Conservation (phyloP, 352 stramenopile species). For the Phytophthora pisi region DNA sequence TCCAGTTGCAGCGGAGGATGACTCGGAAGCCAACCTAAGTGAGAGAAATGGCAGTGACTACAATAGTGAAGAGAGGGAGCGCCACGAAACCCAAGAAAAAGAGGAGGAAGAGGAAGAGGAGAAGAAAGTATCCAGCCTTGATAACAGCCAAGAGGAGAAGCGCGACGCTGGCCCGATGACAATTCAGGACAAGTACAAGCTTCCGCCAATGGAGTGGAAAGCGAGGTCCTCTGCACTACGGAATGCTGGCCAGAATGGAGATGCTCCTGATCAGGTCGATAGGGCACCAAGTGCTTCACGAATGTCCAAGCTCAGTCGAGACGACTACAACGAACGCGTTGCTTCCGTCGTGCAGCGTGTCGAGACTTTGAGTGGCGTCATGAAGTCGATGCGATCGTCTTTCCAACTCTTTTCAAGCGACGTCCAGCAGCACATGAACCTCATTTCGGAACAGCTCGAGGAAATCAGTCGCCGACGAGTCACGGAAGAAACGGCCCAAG, state of each 20-base stretch:
- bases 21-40: constrained; percentile 1
- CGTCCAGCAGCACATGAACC: constrained; percentile 57
- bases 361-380: constrained; percentile 37
- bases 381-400: constrained; percentile 57
- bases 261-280: not conserved
- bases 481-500: constrained; percentile 26
- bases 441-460: constrained; percentile 58
- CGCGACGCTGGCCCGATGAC: constrained; percentile 21
- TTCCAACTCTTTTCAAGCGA: constrained; percentile 66
- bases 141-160: not conserved
- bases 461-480: constrained; percentile 33
- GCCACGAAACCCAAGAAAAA: constrained; percentile 5
- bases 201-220: constrained; percentile 44
- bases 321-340: constrained; percentile 51
- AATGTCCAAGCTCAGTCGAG: constrained; percentile 32
- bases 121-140: not conserved
- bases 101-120: not conserved
- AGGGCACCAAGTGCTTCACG: not conserved
- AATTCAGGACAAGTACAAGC: constrained; percentile 54
- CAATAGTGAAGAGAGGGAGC: not conserved
- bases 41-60: not conserved
- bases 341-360: constrained; percentile 39
- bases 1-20: not conserved
- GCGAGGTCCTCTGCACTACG: not conserved
- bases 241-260: not conserved